These are phyloP conservation scores for Clitopilus passeckerianus DNA, from an alignment of 768 basidiomycete species.

Conservation along the genomic window DNA sequence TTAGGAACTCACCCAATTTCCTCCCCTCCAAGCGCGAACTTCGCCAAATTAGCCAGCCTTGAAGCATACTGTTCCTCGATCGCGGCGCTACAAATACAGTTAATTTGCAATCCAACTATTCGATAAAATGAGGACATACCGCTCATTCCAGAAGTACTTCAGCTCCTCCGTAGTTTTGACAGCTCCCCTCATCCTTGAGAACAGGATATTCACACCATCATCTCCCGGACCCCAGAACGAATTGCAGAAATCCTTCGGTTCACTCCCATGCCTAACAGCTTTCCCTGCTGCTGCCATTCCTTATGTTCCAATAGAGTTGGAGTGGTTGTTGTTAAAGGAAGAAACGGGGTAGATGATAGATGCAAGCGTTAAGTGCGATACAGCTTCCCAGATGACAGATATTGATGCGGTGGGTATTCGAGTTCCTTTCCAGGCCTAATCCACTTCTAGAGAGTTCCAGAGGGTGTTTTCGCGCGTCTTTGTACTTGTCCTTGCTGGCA, in stretches of 20 bases:
- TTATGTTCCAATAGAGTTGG: not conserved
- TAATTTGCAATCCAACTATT: not conserved
- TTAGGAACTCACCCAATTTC: conserved; percentile 77
- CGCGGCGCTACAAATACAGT: conserved; percentile 45
- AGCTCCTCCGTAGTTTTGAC: conserved; percentile 86
- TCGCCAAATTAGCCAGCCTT: conserved; percentile 74
- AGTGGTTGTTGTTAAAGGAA: not conserved
- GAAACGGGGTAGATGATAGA: not conserved
- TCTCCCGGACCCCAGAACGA: conserved; percentile 91
- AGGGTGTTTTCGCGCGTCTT: not conserved
- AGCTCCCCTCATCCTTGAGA: conserved; percentile 83
- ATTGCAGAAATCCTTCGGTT: conserved; percentile 79
- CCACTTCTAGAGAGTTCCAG: not conserved
- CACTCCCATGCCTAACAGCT: not conserved
- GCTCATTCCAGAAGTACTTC: conserved; percentile 85
- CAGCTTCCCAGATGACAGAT: not conserved
- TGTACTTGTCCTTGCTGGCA: not conserved
- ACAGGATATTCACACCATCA: conserved; percentile 83
- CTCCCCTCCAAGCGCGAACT: conserved; percentile 71
- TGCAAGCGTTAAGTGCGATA: not conserved
- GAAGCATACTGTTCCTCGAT: conserved; percentile 97
- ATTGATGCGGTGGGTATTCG: not conserved
- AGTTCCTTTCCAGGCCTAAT: not conserved
- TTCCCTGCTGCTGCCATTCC: not conserved
- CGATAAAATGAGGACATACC: conserved; percentile 43